phyloP scores from a whole-genome alignment of 2,329 filamentous ascomycete species.

The Aurifilum marmelostoma region DNA sequence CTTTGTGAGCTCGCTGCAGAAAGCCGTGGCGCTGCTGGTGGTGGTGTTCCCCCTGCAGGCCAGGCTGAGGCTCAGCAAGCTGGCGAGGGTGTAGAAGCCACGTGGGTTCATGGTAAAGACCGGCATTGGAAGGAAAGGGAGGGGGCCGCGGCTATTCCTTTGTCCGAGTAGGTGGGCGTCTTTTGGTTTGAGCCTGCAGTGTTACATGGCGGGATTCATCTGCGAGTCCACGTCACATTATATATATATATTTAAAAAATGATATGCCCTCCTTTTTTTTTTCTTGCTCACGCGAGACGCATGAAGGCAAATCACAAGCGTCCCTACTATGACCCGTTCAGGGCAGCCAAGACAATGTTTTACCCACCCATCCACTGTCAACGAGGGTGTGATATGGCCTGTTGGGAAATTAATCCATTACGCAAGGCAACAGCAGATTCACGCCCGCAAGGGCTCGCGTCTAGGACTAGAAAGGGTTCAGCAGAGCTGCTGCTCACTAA shows the following conservation, averaged over 20 bases:
- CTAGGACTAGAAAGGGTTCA: neutral
- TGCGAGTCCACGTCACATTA: neutral
- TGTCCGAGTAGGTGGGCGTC: no score
- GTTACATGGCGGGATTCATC: neutral
- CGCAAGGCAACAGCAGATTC: neutral
- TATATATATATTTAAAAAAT: neutral
- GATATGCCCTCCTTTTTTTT: no score
- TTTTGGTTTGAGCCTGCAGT: neutral
- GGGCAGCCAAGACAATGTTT: neutral
- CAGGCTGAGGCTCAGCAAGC: slow-evolving; percentile 24
- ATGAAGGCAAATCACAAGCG: neutral
- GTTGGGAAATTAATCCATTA: no score
- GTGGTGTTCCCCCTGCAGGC: neutral
- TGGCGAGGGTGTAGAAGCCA: slow-evolving; percentile 12
- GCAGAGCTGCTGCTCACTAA: neutral
- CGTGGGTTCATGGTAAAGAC: slow-evolving; percentile 16
- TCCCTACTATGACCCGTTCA: no score
- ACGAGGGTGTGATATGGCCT: neutral
- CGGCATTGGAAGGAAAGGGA: neutral
- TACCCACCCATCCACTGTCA: neutral
- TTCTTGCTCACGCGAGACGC: neutral
- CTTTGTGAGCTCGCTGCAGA: neutral
- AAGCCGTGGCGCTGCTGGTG: slow-evolving; percentile 3
- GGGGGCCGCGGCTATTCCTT: no score
- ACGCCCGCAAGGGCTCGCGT: neutral